Base-by-base conservation (phyloP, 2,329 filamentous ascomycete species). In the Paracorniculantispora psalliotae region DNA sequence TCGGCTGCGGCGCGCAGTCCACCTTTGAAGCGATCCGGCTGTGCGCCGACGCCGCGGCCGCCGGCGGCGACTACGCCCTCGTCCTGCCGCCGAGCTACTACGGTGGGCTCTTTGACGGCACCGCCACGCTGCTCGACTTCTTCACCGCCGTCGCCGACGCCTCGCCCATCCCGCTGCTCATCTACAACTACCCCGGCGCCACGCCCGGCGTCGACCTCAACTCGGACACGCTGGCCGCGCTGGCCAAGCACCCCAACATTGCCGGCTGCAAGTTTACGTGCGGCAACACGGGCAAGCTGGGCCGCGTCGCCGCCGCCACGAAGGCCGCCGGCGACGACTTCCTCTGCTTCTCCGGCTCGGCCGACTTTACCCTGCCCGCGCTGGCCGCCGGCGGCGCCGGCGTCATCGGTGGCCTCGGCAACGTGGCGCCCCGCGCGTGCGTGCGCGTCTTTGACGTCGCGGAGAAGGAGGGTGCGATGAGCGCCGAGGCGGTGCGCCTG, bases 61-160 rank as follows among this genome's bases (percentile, higher is more conserved):
- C 84, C 39, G 90, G 90, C 58, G 89, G 86, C 63, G 87, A 92
- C 73, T 90, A 88, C 66, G 88, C 88, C 7, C 79, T 94, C 59
- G 82, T 92, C 3, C 80, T 93, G 28, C 88, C 90, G 12, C 90
- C 90, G 4, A 85, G 84, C 53, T 93, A 92, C 76, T 92, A 92
- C 75, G 83, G 86, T 59, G 69, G 81, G 3, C 77, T 90, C 23
- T 87, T 91, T 68, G 83, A 79, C 26, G 79, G 82, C 43, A 55
- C 64, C 15, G 59, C 63, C 19, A 84, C 86, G 17, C 77, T 91
- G 57, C 70, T 84, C 50, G 78, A 82, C 26, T 91, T 85, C 73
- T 92, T 91, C 78, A 77, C 74, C 37, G 77, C 82, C 37, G 86
- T 89, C 19, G 86, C 86, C 21, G 79, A 82, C 62, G 62, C 61